Evolutionary conservation across 768 basidiomycete species (phyloP).

Genomic region (Hygrophoropsis aurantiaca): DNA sequence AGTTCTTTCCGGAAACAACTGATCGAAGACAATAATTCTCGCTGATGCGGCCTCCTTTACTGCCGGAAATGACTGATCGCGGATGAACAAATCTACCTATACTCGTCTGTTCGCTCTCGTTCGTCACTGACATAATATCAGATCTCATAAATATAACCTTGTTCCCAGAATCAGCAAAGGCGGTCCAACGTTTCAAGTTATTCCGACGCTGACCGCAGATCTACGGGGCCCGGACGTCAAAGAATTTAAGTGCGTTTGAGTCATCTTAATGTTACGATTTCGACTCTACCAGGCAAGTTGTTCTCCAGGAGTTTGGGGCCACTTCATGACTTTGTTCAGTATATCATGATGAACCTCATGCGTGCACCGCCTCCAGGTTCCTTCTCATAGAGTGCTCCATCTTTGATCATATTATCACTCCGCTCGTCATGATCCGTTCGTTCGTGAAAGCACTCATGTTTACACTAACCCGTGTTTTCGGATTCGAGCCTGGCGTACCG

Average conservation of each 20-base stretch:
- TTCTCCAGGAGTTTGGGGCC: conserved; percentile 59
- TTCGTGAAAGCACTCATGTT: conserved; percentile 41
- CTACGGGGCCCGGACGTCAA: conserved; percentile 60
- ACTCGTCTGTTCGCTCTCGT: neutral
- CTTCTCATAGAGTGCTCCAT: conserved; percentile 40
- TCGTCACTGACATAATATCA: neutral
- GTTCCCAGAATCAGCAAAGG: conserved; percentile 38
- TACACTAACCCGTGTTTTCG: conserved; percentile 45
- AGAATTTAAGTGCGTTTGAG: conserved; percentile 49
- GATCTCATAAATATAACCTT: neutral
- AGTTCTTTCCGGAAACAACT: no score
- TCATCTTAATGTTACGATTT: neutral
- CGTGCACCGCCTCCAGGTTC: conserved; percentile 66
- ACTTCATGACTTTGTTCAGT: conserved; percentile 57
- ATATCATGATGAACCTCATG: conserved; percentile 57
- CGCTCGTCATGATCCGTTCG: no score
- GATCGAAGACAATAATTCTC: no score
- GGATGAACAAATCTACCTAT: no score
- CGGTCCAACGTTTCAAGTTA: conserved; percentile 36
- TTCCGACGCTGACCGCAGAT: conserved; percentile 16
- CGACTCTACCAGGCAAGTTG: conserved; percentile 17
- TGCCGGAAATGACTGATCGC: no score
- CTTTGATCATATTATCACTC: neutral
- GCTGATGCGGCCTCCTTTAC: no score
- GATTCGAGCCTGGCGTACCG: conserved; percentile 41